Evolutionary conservation across 169 alveolate genomes (phyloP), one percentile per base, ranked within the genome.

Genomic region (Plasmodium blacklocki): DNA sequence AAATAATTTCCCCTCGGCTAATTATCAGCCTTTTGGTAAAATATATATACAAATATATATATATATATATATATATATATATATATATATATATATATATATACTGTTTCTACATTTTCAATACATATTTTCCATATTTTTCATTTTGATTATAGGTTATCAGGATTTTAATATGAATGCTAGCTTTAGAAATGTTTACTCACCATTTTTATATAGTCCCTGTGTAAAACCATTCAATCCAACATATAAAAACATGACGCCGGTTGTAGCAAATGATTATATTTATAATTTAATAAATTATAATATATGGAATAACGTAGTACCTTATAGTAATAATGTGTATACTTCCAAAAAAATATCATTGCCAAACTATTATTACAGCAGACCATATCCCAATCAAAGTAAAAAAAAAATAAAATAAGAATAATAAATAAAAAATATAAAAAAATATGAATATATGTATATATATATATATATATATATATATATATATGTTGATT

Each of bases 311-410:
- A 76, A 76, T 49, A 76, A 76, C 32, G 26, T 64, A 43, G 6
- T 63, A 29, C 49, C 62, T 3, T 60, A 76, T 14, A 62, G 50
- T 76, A 74, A 76, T 4, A 76, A 76, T 45, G 19, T 76, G 45
- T 76, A 63, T 58, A 63, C 19, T 39, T 52, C 88, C 1, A 76
- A 63, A 56, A 62, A 76, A n/a, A 49, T 63, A 39, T 56, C 60
- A 49, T 47, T 56, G 18, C 88, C 88, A 32, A 63, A 63, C 50
- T 63, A 76, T 39, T 49, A 23, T 32, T 76, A 49, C 45, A 63
- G 50, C 39, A 60, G 68, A 7, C 88, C 62, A 39, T 76, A 76
- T 68, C 14, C 29, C 45, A 76, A 14, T 39, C 88, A 76, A 56
- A 43, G 88, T 75, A 63, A 50, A 19, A n/a, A 63, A 26, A 0